Conservation (phyloP, 495 filamentous ascomycete species). For the Aspergillus indologenus region DNA sequence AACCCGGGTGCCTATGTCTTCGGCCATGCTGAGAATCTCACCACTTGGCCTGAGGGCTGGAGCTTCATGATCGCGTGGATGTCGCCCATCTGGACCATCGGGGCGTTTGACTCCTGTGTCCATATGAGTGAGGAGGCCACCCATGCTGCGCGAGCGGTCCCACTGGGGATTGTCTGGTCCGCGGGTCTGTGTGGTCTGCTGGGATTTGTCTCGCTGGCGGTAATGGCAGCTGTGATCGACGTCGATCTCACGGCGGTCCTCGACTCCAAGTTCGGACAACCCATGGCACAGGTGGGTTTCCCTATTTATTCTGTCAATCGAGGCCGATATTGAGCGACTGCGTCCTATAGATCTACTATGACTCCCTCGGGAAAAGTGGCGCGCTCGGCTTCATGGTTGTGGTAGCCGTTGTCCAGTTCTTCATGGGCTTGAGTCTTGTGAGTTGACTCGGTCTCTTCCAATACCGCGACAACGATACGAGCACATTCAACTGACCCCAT, state of each 20-base stretch:
- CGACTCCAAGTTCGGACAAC: constrained; percentile 36
- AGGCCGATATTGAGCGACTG: constrained; percentile 9
- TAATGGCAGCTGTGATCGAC: constrained; percentile 39
- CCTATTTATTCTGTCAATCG: not conserved
- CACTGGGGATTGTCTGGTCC: constrained; percentile 55
- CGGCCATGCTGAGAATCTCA: constrained; percentile 48
- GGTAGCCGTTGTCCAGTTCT: too few species aligned
- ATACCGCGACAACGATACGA: too few species aligned
- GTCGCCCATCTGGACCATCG: constrained; percentile 66
- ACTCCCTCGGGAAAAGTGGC: too few species aligned
- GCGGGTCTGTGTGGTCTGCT: constrained; percentile 42
- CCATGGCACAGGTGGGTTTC: constrained; percentile 41
- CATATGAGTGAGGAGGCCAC: constrained; percentile 65
- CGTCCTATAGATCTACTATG: too few species aligned
- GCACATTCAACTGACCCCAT: not conserved
- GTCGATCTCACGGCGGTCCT: constrained; percentile 33
- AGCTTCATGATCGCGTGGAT: constrained; percentile 66
- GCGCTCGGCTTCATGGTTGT: too few species aligned
- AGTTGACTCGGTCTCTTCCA: constrained; percentile 1
- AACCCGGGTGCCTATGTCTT: constrained; percentile 43
- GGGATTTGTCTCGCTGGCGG: constrained; percentile 52
- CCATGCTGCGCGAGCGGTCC: constrained; percentile 60
- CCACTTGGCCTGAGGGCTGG: constrained; percentile 59
- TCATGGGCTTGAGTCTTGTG: constrained; percentile 41
- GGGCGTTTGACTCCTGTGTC: constrained; percentile 52